Evolutionary conservation across 768 basidiomycete genomes (phyloP).

Genomic region (Suillus discolor): DNA sequence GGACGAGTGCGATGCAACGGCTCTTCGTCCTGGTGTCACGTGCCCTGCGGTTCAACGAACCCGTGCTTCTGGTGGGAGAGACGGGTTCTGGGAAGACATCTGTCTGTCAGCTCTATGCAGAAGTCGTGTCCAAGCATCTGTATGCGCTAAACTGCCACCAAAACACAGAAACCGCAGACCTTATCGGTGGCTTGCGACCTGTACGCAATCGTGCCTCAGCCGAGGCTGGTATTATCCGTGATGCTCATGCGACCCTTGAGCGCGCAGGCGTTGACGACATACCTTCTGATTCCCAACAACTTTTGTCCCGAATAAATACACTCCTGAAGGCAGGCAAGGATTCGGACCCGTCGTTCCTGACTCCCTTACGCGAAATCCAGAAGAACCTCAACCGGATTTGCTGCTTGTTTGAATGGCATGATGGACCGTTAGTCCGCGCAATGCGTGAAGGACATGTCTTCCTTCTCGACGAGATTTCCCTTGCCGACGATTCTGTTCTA

Average conservation of each 20-base stretch:
- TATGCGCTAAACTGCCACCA: conserved; percentile 92
- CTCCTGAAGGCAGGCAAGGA: conserved; percentile 25
- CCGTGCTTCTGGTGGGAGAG: conserved; percentile 93
- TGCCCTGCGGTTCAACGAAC: conserved; percentile 91
- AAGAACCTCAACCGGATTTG: conserved; percentile 51
- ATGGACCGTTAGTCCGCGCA: conserved; percentile 93
- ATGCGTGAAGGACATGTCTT: conserved; percentile 88
- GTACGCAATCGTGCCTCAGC: conserved; percentile 70
- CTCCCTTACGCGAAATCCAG: conserved; percentile 44
- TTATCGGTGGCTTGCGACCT: conserved; percentile 92
- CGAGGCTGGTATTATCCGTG: conserved; percentile 51
- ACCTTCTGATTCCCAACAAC: conserved; percentile 25
- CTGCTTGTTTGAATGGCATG: conserved; percentile 96
- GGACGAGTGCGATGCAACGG: conserved; percentile 93
- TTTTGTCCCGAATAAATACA: conserved; percentile 28
- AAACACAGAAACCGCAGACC: conserved; percentile 96
- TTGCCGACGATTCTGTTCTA: conserved; percentile 97
- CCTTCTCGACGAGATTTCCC: conserved; percentile 93
- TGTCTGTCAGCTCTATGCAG: conserved; percentile 88
- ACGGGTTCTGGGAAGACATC: conserved; percentile 98
- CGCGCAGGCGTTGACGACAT: conserved; percentile 38
- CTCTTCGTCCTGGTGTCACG: conserved; percentile 82
- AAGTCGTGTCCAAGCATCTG: conserved; percentile 59
- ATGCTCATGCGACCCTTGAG: conserved; percentile 44
- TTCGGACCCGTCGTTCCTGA: conserved; percentile 33